Percentiles rank a stretch among this genome's conserved stretches.
These are phyloP conservation scores for Cutaneotrichosporon arboriforme DNA, from an alignment of 1,284 basidiomycete species.

Conservation along the genomic window DNA sequence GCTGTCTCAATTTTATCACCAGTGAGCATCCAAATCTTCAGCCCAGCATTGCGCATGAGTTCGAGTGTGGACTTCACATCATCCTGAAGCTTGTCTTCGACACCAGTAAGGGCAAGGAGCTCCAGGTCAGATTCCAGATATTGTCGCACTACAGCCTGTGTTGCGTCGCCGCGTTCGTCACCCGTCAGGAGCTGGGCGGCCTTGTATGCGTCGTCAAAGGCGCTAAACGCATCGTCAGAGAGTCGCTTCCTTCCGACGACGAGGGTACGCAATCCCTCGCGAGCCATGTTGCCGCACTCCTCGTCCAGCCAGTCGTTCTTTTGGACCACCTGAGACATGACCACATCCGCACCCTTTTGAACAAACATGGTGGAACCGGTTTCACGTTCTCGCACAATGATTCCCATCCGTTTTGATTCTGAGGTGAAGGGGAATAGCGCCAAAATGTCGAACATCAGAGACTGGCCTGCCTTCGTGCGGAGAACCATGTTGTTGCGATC, in stretches of 20 bases:
- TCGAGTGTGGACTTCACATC: conserved; percentile 93
- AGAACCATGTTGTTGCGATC: conserved; percentile 82
- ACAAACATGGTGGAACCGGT: conserved; percentile 79
- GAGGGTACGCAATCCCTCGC: conserved; percentile 89
- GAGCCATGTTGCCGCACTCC: conserved; percentile 96
- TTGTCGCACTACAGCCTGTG: conserved; percentile 66
- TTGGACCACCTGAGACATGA: conserved; percentile 91
- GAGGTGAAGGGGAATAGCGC: conserved; percentile 97
- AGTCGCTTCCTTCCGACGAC: conserved; percentile 83
- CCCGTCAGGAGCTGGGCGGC: conserved; percentile 65
- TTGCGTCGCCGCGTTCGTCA: conserved; percentile 75
- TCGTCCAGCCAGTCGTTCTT: conserved; percentile 99
- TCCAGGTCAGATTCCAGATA: conserved; percentile 85
- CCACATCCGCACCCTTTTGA: conserved; percentile 96
- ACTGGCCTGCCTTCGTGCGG: conserved; percentile 60
- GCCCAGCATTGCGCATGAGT: conserved; percentile 86
- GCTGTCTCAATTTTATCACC: conserved; percentile 99
- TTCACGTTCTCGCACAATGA: conserved; percentile 74
- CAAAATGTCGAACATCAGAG: conserved; percentile 74
- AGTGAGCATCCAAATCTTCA: conserved; percentile 99
- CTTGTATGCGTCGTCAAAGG: conserved; percentile 71
- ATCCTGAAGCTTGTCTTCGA: conserved; percentile 97
- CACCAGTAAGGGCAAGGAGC: conserved; percentile 87
- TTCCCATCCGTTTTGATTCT: conserved; percentile 98
- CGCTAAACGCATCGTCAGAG: conserved; percentile 61